Conservation (phyloP, 306 rosid genomes). For the peach (Prunus persica) region Prunus_persica_NCBIv2 NC_034010.1:26600001-26600500, state of each 20-base stretch:
- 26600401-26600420: conserved; percentile 37
- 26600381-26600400: conserved; percentile 67
- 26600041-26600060: too few species aligned
- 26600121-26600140: too few species aligned
- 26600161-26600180: too few species aligned
- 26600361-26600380: conserved; percentile 20
- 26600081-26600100: too few species aligned
- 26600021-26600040: too few species aligned
- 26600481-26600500: neutral
- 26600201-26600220: neutral
- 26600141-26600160: too few species aligned
- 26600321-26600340: conserved; percentile 14
- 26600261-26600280: too few species aligned
- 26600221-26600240: neutral
- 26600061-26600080: too few species aligned
- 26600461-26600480: conserved; percentile 32
- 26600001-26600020: too few species aligned
- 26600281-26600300: neutral
- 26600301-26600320: neutral
- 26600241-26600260: neutral
- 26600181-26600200: neutral
- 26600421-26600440: conserved; percentile 31
- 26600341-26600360: conserved; percentile 7
- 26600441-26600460: conserved; percentile 1
- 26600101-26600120: too few species aligned